Evolutionary conservation across 2,329 filamentous ascomycete species (phyloP).

Genomic region (Neonectria punicea): DNA sequence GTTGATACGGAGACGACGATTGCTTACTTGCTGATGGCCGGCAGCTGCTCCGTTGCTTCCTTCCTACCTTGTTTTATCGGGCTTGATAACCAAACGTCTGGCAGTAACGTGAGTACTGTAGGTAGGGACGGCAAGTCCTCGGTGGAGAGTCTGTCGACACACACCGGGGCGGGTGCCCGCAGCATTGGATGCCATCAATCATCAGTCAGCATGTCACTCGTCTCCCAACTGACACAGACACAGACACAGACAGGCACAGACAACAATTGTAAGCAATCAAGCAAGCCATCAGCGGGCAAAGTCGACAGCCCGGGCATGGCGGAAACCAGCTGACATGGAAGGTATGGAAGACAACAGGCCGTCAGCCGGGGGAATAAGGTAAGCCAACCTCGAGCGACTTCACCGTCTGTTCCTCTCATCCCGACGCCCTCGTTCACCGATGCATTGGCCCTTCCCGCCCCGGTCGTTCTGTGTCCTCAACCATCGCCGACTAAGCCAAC

Average conservation of each 20-base stretch:
- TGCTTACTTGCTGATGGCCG: background rate
- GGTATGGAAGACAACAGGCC: conserved; percentile 2
- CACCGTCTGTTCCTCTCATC: conserved; percentile 9
- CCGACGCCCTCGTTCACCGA: conserved; percentile 14
- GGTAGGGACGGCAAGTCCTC: too few species aligned
- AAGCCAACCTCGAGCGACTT: background rate
- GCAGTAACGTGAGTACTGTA: too few species aligned
- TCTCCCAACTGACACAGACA: conserved; percentile 4
- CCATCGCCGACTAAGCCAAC: conserved; percentile 14
- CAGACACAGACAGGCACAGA: background rate
- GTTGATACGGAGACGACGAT: background rate
- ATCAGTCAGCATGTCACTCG: conserved; percentile 22
- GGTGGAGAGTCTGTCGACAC: conserved; percentile 13
- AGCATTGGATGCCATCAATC: conserved; percentile 13
- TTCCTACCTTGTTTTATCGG: background rate
- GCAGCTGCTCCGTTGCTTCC: background rate
- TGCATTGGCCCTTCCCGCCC: conserved; percentile 13
- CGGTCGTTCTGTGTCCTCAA: conserved; percentile 14
- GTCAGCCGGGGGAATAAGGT: background rate
- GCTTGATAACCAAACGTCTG: background rate
- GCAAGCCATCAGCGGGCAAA: conserved; percentile 11
- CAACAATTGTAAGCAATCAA: conserved; percentile 20
- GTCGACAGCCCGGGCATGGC: conserved; percentile 5
- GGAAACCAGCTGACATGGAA: background rate
- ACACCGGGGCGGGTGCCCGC: conserved; percentile 22